phyloP scores from a whole-genome alignment of 2,329 filamentous ascomycete species.

The Neoarthrinium moseri region DNA sequence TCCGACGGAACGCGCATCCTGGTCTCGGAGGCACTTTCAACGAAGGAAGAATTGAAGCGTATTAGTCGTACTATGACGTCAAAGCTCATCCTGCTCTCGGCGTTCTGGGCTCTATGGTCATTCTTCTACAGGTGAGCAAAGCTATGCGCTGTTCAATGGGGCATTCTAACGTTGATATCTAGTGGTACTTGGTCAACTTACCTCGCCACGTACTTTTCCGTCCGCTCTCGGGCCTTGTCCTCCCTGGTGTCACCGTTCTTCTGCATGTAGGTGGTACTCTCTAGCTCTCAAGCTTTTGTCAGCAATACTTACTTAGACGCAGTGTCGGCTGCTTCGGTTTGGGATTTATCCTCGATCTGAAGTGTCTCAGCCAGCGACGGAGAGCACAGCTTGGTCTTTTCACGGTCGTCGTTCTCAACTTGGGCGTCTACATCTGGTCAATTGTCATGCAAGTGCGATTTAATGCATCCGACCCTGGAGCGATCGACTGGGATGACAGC shows the following conservation, averaged over 20 bases:
- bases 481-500: constrained; percentile 44
- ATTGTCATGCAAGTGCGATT: constrained; percentile 45
- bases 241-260: constrained; percentile 47
- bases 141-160: no score
- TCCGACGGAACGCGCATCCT: constrained; percentile 43
- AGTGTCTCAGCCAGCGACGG: constrained; percentile 37
- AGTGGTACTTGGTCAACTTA: constrained; percentile 45
- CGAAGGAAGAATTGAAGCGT: constrained; percentile 36
- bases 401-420: constrained; percentile 42
- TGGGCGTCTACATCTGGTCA: constrained; percentile 49
- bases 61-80: constrained; percentile 36
- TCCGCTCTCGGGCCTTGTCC: constrained; percentile 41
- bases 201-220: constrained; percentile 40
- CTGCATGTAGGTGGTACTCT: constrained; percentile 36
- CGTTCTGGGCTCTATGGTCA: constrained; percentile 43
- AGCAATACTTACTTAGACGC: not conserved
- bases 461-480: constrained; percentile 33
- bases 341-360: constrained; percentile 42
- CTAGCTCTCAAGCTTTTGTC: not conserved
- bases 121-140: constrained; percentile 38
- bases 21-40: constrained; percentile 36
- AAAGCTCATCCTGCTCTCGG: constrained; percentile 36
- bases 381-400: constrained; percentile 44
- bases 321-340: constrained; percentile 46
- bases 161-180: constrained; percentile 2